Evolutionary conservation across 495 filamentous ascomycete genomes (phyloP).

Genomic region (Tuber aestivum): DNA sequence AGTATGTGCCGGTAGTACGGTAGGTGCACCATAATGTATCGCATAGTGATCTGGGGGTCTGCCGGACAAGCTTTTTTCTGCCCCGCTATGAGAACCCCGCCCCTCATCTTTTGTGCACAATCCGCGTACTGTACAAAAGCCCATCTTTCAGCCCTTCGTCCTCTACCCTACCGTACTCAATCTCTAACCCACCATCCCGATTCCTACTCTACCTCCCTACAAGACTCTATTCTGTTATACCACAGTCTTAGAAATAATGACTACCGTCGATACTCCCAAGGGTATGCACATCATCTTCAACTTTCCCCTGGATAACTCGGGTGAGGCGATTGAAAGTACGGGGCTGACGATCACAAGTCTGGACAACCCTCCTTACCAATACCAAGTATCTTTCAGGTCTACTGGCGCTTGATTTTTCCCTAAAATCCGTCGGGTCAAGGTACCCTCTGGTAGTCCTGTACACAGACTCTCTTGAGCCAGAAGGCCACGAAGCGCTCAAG

Average conservation of each 20-base stretch:
- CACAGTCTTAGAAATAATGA: background rate
- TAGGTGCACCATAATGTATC: background rate
- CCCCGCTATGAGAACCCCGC: background rate
- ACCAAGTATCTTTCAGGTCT: conserved; percentile 66
- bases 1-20: too few species aligned
- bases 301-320: background rate
- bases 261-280: background rate
- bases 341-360: conserved; percentile 50
- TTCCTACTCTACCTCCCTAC: background rate
- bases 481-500: conserved; percentile 59
- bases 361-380: conserved; percentile 76
- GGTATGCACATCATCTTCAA: background rate
- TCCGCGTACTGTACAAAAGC: background rate
- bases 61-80: background rate
- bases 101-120: background rate
- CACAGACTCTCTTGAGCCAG: conserved; percentile 60
- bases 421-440: conserved; percentile 53
- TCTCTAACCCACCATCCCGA: background rate
- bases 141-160: background rate
- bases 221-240: background rate
- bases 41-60: background rate
- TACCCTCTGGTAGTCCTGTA: conserved; percentile 75
- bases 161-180: background rate
- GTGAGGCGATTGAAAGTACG: background rate
- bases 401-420: conserved; percentile 63